Conservation (phyloP, 148 eudicot species). For the Vaccinium macrocarpon region DNA sequence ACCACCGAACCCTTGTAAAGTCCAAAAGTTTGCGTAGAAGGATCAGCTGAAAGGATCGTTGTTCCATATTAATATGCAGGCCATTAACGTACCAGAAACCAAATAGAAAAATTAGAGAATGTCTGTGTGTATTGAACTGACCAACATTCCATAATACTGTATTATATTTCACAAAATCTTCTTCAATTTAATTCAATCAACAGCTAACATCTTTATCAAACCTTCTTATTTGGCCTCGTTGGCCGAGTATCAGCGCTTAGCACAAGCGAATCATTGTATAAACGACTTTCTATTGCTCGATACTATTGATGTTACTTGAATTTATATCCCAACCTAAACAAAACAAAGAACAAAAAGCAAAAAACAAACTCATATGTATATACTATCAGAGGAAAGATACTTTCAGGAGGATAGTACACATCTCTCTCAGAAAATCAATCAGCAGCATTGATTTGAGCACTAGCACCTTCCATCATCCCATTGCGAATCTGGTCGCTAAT, state of each 20-base stretch:
- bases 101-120: not conserved
- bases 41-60: not conserved
- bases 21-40: too few relatives aligned
- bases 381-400: not conserved
- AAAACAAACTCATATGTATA: not conserved
- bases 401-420: not conserved
- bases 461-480: slow-evolving; percentile 82
- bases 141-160: not conserved
- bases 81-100: not conserved
- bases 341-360: not conserved
- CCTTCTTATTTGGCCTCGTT: not conserved
- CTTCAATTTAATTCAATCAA: not conserved
- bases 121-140: not conserved
- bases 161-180: not conserved
- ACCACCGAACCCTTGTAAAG: not conserved
- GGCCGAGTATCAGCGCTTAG: not conserved
- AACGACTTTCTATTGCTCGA: not conserved
- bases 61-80: not conserved
- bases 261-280: not conserved
- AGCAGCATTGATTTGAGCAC: slow-evolving; percentile 34
- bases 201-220: not conserved
- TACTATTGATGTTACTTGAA: not conserved
- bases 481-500: slow-evolving; percentile 87
- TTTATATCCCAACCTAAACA: not conserved
- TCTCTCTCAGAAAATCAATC: slow-evolving; percentile 12